Base-by-base conservation (phyloP, 352 stramenopile species). In the Phytophthora pluvialis region DNA sequence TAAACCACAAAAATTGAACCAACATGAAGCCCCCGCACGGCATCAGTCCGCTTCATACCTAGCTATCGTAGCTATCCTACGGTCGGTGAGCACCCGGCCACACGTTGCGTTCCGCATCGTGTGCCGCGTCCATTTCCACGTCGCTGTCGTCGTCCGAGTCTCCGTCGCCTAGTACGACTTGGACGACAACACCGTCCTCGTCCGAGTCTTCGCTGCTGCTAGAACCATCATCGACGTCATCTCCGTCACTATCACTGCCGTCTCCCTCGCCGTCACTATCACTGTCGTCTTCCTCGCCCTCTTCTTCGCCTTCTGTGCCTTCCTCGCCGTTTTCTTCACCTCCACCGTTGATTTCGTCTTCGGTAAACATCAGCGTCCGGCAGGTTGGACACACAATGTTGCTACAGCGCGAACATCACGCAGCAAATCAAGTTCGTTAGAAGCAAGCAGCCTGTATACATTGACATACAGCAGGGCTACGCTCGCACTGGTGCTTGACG, bases 341-440 rank as follows among this genome's bases (percentile, higher is more conserved):
- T 4, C 40, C 58, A 15, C 55, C 70, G 28, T 65, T 67, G 15
- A 72, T 63, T 49, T 78, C 67, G 15, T 79, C 67, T 15, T 72
- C 55, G 3, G 77, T 70, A 45, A 88, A 72, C 52, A 94, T 83
- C 28, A 65, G 62, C 11, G 70, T 84, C 16, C 83, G 77, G 32
- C 86, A 94, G 18, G 69, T 83, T 26, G 86, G 86, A 70, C 86
- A 94, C 38, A 75, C 56, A 29, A 73, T 70, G 43, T 87, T 83
- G 54, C 81, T 92, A 33, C 16, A 50, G 10, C 29, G 52, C 21
- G 28, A 53, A 26, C 21, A 66, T 43, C 3, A 32, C 35, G 50
- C 15, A 49, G 58, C 25, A 58, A 7, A 25, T 46, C 26, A 46
- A 28, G 8, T 36, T 21, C 53, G 38, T 72, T 54, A 53, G 39